Base-by-base conservation (phyloP, 371 early-diverging fungal genomes). In the Funneliformis caledonium region DNA sequence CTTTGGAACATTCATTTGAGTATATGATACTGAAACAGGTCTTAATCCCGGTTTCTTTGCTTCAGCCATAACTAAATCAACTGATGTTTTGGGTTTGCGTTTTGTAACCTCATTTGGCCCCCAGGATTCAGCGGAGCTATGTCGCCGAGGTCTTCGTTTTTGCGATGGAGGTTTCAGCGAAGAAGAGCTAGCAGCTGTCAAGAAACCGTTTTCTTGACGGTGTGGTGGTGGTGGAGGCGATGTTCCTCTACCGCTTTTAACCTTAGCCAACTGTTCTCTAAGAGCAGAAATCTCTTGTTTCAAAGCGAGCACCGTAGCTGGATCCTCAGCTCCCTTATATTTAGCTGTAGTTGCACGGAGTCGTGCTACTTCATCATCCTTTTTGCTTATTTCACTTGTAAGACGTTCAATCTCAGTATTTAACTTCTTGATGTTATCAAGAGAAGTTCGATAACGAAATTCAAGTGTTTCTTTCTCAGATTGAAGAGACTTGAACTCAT, bases 321-420 rank as follows among this genome's bases (percentile, higher is more conserved):
- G 78, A 60, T 84, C 84, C 72, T 84, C 84, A 70, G 82, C 80
- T 0, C 70, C 70, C n/a, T 69, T 79, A 52, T 70, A 70, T 81
- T 85, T 84, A 69, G 79, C 81, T 77, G 83, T 81, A 61, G 82
- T 82, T 14, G 84, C 88, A 37, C 92, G 88, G 42, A 97, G 85
- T 61, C 88, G 89, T 8, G 89, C 87, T 14, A 94, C 90, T 85
- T 94, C 95, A 9, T 93, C 90, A 80, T 92, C 90, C 81, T 89
- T 87, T 78, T 88, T 85, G 33, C 85, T 84, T 22, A 94, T 82
- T 79, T 93, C 91, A 14, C 84, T 89, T 8, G 88, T 88, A 48
- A 94, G 87, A 33, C 87, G 85, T 52, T 87, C 84, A 77, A 95
- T 92, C 73, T 93, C 91, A 19, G 88, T 86, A 37, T 94, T 94